These are phyloP conservation scores for Colletotrichum zoysiae DNA, from an alignment of 2,329 filamentous ascomycete species.

Conservation along the genomic window DNA sequence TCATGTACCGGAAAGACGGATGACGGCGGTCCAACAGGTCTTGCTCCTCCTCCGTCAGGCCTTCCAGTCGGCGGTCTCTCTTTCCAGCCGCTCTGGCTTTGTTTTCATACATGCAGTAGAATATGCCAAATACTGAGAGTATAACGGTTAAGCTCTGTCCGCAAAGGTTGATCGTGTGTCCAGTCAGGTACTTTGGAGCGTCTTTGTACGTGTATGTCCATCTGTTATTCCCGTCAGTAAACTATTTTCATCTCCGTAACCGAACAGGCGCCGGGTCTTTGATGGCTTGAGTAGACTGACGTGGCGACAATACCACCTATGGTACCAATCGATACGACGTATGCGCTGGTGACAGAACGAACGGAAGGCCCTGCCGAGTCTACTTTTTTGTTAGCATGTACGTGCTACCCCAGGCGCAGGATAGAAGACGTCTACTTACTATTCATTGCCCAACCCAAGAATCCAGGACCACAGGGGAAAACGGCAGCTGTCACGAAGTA, in stretches of 20 bases:
- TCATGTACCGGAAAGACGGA: conserved; percentile 68
- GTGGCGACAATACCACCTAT: conserved; percentile 69
- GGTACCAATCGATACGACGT: conserved; percentile 67
- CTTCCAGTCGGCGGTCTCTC: conserved; percentile 57
- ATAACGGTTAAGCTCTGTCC: conserved; percentile 60
- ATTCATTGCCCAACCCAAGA: conserved; percentile 70
- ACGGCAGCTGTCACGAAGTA: conserved; percentile 68
- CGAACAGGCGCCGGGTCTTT: neutral
- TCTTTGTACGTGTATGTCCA: conserved; percentile 66
- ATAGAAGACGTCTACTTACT: conserved; percentile 49
- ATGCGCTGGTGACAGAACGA: conserved; percentile 67
- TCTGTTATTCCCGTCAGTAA: conserved; percentile 44
- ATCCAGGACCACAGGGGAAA: conserved; percentile 69
- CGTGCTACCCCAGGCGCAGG: neutral
- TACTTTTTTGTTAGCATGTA: conserved; percentile 43
- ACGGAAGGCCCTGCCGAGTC: conserved; percentile 68
- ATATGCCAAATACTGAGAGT: conserved; percentile 61
- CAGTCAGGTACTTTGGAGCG: conserved; percentile 60
- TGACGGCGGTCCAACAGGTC: conserved; percentile 64
- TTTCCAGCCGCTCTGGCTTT: conserved; percentile 55
- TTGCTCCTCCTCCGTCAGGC: conserved; percentile 60
- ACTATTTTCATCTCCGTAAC: neutral
- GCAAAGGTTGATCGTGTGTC: conserved; percentile 68
- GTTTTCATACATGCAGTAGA: conserved; percentile 68
- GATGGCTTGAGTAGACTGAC: conserved; percentile 48